phyloP scores from a whole-genome alignment of 345 rosid genomes.

The Pistacia integerrima region DNA sequence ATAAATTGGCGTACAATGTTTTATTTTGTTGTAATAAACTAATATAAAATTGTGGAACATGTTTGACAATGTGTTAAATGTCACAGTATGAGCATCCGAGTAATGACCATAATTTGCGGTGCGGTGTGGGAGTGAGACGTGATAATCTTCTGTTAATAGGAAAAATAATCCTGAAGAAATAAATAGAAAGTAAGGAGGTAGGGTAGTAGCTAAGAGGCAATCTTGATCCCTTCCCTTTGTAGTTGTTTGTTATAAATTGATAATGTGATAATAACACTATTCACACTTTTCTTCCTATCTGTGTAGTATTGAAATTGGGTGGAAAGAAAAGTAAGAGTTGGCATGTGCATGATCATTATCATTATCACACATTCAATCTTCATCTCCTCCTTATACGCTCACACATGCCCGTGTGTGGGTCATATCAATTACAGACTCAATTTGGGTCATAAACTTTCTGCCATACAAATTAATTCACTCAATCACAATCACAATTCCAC shows the following conservation, averaged over 20 bases:
- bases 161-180: background rate
- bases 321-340: background rate
- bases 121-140: background rate
- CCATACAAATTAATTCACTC: conserved; percentile 19
- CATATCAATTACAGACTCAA: conserved; percentile 17
- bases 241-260: too few species aligned
- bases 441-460: conserved; percentile 14
- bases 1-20: too few species aligned
- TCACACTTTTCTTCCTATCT: background rate
- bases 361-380: conserved; percentile 14
- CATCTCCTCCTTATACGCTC: background rate
- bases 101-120: background rate
- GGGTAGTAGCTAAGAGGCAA: too few species aligned
- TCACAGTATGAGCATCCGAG: background rate
- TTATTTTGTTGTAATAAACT: too few species aligned
- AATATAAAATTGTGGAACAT: background rate
- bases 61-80: background rate
- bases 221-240: background rate
- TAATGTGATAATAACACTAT: background rate
- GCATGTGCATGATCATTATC: conserved; percentile 22
- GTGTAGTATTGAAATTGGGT: background rate
- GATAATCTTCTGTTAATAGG: too few species aligned
- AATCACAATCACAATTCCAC: conserved; percentile 21
- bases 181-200: conserved; percentile 8
- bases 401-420: conserved; percentile 25